These are phyloP conservation scores for Acacia acuminata DNA, from an alignment of 306 rosid species.

Conservation along the genomic window DNA sequence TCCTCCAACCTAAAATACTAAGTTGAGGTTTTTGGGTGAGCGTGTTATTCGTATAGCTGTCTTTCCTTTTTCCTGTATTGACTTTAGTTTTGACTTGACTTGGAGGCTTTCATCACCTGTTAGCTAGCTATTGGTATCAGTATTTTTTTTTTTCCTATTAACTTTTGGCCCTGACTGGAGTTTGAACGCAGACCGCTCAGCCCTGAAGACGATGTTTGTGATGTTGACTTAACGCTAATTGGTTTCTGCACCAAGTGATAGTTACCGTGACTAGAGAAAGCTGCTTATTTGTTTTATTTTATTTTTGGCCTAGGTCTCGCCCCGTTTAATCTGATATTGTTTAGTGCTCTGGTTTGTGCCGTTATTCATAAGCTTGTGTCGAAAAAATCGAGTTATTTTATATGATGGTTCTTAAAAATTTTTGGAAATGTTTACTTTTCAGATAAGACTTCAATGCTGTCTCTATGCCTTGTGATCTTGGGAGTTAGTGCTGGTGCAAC, in stretches of 20 bases:
- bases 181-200: background rate
- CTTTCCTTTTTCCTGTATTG: background rate
- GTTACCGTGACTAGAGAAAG: background rate
- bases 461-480: slow-evolving; percentile 3
- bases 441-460: slow-evolving; percentile 26
- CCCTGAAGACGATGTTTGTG: background rate
- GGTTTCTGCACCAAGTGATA: no score
- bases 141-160: background rate
- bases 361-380: slow-evolving; percentile 1
- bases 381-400: background rate
- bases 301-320: background rate
- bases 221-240: no score
- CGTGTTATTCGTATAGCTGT: background rate
- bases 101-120: slow-evolving; percentile 3
- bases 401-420: slow-evolving; percentile 4
- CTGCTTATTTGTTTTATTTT: background rate
- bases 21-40: no score
- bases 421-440: slow-evolving; percentile 36
- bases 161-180: background rate
- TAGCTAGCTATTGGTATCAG: background rate
- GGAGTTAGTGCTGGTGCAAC: slow-evolving; percentile 26
- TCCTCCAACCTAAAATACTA: no score
- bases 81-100: background rate
- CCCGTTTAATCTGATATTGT: slow-evolving; percentile 1
- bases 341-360: slow-evolving; percentile 8